phyloP scores from a whole-genome alignment of 106 monocot species.

The Dendrobium huoshanense region DNA sequence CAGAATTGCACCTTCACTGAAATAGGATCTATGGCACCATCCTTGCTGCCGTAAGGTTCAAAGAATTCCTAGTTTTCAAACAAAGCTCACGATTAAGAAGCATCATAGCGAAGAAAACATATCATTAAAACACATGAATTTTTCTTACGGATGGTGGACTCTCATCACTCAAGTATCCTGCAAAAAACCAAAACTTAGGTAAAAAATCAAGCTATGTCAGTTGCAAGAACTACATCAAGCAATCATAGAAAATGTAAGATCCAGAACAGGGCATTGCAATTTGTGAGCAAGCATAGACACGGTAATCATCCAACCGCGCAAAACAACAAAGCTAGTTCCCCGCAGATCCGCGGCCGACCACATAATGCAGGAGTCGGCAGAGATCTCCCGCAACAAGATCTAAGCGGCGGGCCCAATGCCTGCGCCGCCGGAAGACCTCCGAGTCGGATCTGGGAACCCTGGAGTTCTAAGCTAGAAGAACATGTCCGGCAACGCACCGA shows the following conservation, averaged over 20 bases:
- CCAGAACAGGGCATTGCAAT: neutral
- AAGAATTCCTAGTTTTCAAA: conserved; percentile 3
- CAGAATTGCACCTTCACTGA: conserved; percentile 6
- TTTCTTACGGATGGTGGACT: conserved; percentile 20
- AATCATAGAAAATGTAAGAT: conserved; percentile 1
- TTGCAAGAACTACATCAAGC: conserved; percentile 11
- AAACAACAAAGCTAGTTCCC: neutral
- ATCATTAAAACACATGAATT: neutral
- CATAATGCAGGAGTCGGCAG: neutral
- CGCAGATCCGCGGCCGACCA: neutral
- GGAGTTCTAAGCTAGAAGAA: neutral
- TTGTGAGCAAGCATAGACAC: neutral
- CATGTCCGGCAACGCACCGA: neutral
- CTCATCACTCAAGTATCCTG: conserved; percentile 32
- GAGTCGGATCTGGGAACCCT: conserved; percentile 3
- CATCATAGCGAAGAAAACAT: neutral
- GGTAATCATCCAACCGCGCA: neutral
- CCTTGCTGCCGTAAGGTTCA: neutral
- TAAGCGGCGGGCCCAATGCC: neutral
- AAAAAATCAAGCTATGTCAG: neutral
- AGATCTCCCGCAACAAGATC: neutral
- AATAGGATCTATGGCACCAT: neutral
- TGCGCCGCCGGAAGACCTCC: neutral
- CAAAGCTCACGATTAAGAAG: neutral
- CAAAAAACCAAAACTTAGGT: neutral